Evolutionary conservation across 352 stramenopile species (phyloP).

Genomic region (Globisporangium mamillatum): DNA sequence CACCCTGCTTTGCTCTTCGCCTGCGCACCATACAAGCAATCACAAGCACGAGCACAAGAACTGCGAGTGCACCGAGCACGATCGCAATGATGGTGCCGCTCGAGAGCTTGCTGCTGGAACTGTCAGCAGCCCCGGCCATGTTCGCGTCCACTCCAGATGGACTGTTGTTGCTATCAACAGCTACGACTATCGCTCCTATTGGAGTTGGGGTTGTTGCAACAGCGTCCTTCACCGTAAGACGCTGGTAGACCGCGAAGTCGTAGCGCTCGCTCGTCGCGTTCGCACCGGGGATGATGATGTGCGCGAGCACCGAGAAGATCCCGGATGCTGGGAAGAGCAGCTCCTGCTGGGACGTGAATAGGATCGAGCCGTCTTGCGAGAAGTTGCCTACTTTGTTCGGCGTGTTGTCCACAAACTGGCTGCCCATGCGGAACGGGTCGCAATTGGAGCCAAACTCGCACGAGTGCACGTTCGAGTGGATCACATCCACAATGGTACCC

Average conservation of each 20-base stretch:
- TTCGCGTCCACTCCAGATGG: background rate
- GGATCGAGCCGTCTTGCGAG: constrained; percentile 1
- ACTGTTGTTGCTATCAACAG: background rate
- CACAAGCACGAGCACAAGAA: constrained; percentile 11
- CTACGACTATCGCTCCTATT: background rate
- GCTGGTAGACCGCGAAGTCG: constrained; percentile 31
- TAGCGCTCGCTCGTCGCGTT: constrained; percentile 18
- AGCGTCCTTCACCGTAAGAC: constrained; percentile 20
- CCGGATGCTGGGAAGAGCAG: constrained; percentile 18
- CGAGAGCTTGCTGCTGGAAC: constrained; percentile 6
- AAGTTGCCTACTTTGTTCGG: constrained; percentile 26
- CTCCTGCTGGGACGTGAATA: constrained; percentile 25
- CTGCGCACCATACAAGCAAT: constrained; percentile 4
- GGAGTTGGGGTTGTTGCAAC: background rate
- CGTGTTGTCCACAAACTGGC: constrained; percentile 21
- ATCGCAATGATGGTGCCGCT: constrained; percentile 1
- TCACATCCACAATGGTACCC: constrained; percentile 17
- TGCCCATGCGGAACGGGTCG: constrained; percentile 25
- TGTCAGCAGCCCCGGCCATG: background rate
- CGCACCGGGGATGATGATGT: constrained; percentile 24
- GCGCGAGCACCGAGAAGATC: constrained; percentile 29
- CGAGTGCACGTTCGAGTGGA: constrained; percentile 29
- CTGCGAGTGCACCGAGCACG: background rate
- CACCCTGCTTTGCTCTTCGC: background rate
- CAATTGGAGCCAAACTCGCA: constrained; percentile 29